Percentiles rank a stretch among this genome's conserved stretches.
Conservation (phyloP, 2,329 filamentous ascomycete species). For the Monascus ruber region DNA sequence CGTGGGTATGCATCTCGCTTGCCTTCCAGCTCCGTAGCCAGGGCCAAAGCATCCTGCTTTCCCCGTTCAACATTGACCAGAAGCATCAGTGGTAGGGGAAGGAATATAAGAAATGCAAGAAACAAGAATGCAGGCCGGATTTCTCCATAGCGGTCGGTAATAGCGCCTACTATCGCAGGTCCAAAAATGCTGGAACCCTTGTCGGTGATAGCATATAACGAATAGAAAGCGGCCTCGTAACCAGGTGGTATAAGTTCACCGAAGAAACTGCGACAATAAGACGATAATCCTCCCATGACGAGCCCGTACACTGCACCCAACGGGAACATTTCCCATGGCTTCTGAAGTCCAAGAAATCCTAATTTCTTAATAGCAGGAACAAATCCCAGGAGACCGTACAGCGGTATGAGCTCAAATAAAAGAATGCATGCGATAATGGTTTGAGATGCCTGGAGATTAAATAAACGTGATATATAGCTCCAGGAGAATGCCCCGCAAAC, state of each 20-base stretch:
- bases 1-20: constrained; percentile 6
- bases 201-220: constrained; percentile 92
- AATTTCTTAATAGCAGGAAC: constrained; percentile 64
- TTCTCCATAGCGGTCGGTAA: constrained; percentile 73
- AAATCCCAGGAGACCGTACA: constrained; percentile 84
- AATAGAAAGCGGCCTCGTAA: constrained; percentile 91
- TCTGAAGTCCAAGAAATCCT: constrained; percentile 75
- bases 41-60: constrained; percentile 53
- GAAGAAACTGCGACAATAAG: constrained; percentile 84
- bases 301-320: constrained; percentile 84
- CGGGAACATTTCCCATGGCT: constrained; percentile 94
- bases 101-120: constrained; percentile 67
- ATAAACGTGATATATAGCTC: constrained; percentile 61
- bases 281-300: constrained; percentile 82
- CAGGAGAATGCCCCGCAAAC: constrained; percentile 83
- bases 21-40: constrained; percentile 44
- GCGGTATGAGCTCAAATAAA: constrained; percentile 81
- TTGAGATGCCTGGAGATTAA: constrained; percentile 64
- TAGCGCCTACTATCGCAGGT: constrained; percentile 81
- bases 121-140: constrained; percentile 89
- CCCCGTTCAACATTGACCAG: constrained; percentile 76
- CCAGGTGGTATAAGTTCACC: constrained; percentile 90
- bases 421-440: constrained; percentile 87
- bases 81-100: constrained; percentile 75
- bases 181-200: constrained; percentile 93